Base-by-base conservation (phyloP, 164 flowering plant species). In the Dillenia turbinata region DNA sequence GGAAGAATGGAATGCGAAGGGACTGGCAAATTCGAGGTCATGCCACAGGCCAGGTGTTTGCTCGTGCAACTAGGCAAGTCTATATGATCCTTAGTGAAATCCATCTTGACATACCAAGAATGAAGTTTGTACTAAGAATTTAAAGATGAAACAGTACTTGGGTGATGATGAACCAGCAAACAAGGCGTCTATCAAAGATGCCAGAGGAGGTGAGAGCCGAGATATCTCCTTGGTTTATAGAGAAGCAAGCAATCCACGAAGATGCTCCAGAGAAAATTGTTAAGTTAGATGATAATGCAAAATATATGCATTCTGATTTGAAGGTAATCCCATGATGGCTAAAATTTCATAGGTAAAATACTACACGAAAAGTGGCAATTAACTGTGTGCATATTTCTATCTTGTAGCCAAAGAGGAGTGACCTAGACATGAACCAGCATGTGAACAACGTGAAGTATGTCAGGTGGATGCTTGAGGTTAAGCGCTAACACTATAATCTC, bases 131-230 rank as follows among this genome's bases (percentile, higher is more conserved):
- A 12, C 33, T 65, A 65, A 65, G 10, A 11, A 10, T 10, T 51
- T 62, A 12, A 51, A 43, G 10, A 60, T 69, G 64, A 59, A 67
- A 65, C 88, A 87, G 94, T 75, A 88, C 87, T 3, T 85, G 86
- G 89, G 94, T 84, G 77, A 85, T 85, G 94, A 88, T 88, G 94
- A 82, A 88, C 78, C 60, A 75, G 59, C 45, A 81, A 62, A 85
- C 94, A 3, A 82, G 94, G 67, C 88, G 87, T 11, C 86, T 85
- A 43, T 88, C 89, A 1, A 88, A 88, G 56, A 85, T 88, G 85
- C 94, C 94, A 52, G 86, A 82, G 14, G 90, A 87, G 49, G 94
- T 84, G 50, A 81, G 87, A 71, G 85, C 69, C 9, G 94, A 88
- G 62, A 73, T 84, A 45, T 68, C 84, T 10, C 95, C 90, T 4